A percentile compares a stretch with the other conserved stretches of the same genome.
Conservation (phyloP, 1,139 yeast genomes). For the Magnusiomyces suaveolens region DNA sequence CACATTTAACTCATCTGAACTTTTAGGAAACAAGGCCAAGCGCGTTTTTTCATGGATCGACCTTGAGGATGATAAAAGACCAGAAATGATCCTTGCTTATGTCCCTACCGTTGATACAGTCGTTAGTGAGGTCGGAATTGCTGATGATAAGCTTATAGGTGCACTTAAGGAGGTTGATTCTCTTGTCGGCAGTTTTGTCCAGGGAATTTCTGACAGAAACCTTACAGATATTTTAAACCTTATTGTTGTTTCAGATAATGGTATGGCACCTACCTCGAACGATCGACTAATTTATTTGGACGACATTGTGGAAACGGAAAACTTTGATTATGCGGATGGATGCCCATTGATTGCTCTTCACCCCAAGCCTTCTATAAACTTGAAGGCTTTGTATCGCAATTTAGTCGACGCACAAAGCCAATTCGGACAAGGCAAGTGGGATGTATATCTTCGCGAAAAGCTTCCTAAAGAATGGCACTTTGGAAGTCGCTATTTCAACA, state of each 20-base stretch:
- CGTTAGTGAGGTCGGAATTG: constrained; percentile 65
- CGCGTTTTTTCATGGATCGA: constrained; percentile 64
- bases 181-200: constrained; percentile 43
- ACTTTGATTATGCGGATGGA: constrained; percentile 63
- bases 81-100: constrained; percentile 70
- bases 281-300: constrained; percentile 56
- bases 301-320: constrained; percentile 47
- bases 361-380: constrained; percentile 36
- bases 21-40: constrained; percentile 46
- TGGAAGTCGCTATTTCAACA: constrained; percentile 43
- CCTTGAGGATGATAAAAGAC: constrained; percentile 41
- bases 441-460: constrained; percentile 47
- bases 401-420: constrained; percentile 24
- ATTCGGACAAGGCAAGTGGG: constrained; percentile 34
- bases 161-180: constrained; percentile 58
- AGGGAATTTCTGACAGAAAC: constrained; percentile 45
- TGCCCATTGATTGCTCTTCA: constrained; percentile 82
- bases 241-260: constrained; percentile 79
- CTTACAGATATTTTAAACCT: constrained; percentile 59
- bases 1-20: constrained; percentile 54
- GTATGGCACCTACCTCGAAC: constrained; percentile 82
- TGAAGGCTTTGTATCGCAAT: constrained; percentile 36
- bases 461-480: constrained; percentile 58
- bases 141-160: constrained; percentile 46
- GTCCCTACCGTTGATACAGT: constrained; percentile 71